Base-by-base conservation (phyloP, 2,329 filamentous ascomycete species). In the Fusarium tjaetaba region DNA sequence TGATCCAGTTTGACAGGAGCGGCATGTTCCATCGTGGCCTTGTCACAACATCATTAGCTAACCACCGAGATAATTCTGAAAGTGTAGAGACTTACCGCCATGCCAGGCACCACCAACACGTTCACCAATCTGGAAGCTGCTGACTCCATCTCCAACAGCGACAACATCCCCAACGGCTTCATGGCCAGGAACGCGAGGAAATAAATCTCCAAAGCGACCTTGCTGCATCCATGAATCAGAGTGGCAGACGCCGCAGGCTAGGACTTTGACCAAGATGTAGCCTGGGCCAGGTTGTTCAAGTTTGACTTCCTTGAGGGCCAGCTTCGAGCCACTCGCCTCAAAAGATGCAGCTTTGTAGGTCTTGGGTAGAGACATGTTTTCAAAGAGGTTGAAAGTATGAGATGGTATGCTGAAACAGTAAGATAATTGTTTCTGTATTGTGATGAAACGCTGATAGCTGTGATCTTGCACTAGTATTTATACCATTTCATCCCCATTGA, bases 201-300 rank as follows among this genome's bases (percentile, higher is more conserved):
- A 91, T 11, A 85, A 75, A 52, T 88, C 85, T 13, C 88, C 88
- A 34, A 92, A 82, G 6, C 80, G 74, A 34, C 89, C 89, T 5
- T 77, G 45, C 49, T 86, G 83, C 2, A 88, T 81, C 59, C 80
- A 81, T 14, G 82, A 68, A 75, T 94, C 92, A 1, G 87, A 88
- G 79, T 90, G 90, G 80, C 93, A 95, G 52, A 95, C 87, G 42
- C 93, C 93, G 73, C 90, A 93, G 7, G 92, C 92, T 13, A 90
- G 83, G 5, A 94, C 88, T 79, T 94, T 94, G 80, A 94, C 86
- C 28, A 94, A 86, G 4, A 95, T 83, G 75, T 93, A 85, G 34
- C 88, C 87, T 0, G 84, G 78, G 8, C 85, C 81, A 4, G 92
- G 91, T 41, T 84, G 78, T 67, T 86, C 85, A 51, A 94, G 84